Evolutionary conservation across 148 eudicot genomes (phyloP), one percentile per base, ranked within the genome.

Genomic region (Simmondsia chinensis): DNA sequence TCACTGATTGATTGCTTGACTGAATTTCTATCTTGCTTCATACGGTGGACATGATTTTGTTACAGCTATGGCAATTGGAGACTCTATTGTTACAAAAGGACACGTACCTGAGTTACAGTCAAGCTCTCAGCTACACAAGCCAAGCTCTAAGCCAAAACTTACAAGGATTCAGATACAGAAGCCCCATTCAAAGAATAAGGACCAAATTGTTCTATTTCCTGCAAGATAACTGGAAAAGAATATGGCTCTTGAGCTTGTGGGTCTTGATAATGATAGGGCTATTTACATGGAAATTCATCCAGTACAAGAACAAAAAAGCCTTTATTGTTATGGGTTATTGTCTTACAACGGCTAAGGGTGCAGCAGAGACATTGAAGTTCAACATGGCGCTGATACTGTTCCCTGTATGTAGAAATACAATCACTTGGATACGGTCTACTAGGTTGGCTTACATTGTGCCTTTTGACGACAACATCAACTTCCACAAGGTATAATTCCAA

Each of bases 11-110:
- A 36, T 26, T 58, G 22, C 33, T 41, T 57, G 68, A 38, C 52
- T 20, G 46, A 52, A 44, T 33, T 64, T 33, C 32, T 46, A 11
- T 39, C 29, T 25, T 9, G 51, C 16, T 30, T 46, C 19, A 15
- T 20, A 33, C 39, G 29, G 46, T 34, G 39, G 33, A 20, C 40
- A 28, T 36, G 22, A 47, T 52, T 58, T 37, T 58, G 6, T 40
- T 68, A 60, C 96, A 93, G 99, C 52, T 93, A 39, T 86, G 99
- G 99, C 99, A 93, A 64, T 68, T 93, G 75, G 99, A 93, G 69
- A 82, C 96, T 54, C 88, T 93, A 41, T 57, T 93, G 43, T 46
- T 93, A 37, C 94, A 93, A 57, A 93, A 86, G 49, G 94, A 93
- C 64, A 86, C 96, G 1, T 93, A 93, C 56, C 67, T 77, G 33